These are phyloP conservation scores for Thielaviopsis euricoi DNA, from an alignment of 2,329 filamentous ascomycete genomes.

Conservation along the genomic window DNA sequence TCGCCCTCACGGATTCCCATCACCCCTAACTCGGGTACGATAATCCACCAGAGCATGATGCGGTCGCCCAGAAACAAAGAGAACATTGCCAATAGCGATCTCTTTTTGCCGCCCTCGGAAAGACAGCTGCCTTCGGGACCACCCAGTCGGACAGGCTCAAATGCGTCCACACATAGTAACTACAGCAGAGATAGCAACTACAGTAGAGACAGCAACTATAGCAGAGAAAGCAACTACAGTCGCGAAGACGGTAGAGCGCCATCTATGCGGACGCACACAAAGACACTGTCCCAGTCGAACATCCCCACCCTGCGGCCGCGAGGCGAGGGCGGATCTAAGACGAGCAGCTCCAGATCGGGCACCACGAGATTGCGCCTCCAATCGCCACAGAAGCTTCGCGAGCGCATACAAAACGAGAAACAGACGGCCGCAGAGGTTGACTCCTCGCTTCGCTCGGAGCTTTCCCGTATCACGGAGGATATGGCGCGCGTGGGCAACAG, in stretches of 20 bases:
- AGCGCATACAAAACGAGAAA: conserved; percentile 72
- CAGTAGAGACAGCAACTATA: neutral
- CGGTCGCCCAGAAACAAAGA: conserved; percentile 33
- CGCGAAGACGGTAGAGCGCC: neutral
- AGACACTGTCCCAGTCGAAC: conserved; percentile 34
- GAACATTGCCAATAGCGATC: conserved; percentile 20
- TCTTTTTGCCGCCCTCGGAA: conserved; percentile 12
- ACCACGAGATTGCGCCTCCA: conserved; percentile 49
- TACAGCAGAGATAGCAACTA: neutral
- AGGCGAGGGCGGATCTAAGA: neutral
- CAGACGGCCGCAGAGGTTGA: conserved; percentile 55
- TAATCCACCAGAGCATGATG: conserved; percentile 14
- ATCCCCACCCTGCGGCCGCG: conserved; percentile 36
- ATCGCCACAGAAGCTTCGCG: conserved; percentile 59
- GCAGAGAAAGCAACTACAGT: neutral
- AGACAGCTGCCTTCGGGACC: neutral
- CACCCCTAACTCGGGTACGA: conserved; percentile 25
- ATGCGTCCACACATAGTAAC: neutral
- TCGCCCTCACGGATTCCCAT: conserved; percentile 35
- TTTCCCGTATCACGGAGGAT: conserved; percentile 67
- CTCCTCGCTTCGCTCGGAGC: conserved; percentile 52
- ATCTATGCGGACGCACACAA: conserved; percentile 23
- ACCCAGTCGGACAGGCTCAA: conserved; percentile 9
- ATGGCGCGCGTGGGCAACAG: conserved; percentile 33
- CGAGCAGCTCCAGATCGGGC: conserved; percentile 20